These are phyloP conservation scores for Gentiana dahurica DNA, from an alignment of 257 asterid genomes.

Conservation along the genomic window DNA sequence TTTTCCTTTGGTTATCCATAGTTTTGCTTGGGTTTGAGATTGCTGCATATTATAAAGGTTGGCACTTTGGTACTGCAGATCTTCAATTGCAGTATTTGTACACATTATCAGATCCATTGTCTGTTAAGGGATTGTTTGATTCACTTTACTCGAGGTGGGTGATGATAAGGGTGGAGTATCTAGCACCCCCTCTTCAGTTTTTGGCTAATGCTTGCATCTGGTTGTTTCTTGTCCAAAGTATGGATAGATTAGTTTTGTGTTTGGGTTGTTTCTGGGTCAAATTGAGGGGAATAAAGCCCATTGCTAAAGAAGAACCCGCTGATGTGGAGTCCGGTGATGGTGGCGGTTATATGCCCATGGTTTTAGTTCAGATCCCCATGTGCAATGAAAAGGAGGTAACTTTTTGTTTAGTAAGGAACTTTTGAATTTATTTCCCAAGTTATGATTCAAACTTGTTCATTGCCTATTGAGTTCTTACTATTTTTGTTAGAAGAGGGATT, in stretches of 20 bases:
- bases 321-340: conserved; percentile 74
- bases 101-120: conserved; percentile 30
- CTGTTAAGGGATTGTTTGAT: conserved; percentile 49
- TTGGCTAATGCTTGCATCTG: conserved; percentile 67
- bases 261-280: conserved; percentile 86
- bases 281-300: conserved; percentile 47
- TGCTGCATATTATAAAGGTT: conserved; percentile 74
- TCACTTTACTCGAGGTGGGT: conserved; percentile 66
- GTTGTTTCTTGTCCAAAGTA: conserved; percentile 69
- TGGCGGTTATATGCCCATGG: conserved; percentile 82
- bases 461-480: conserved; percentile 2
- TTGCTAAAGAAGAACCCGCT: conserved; percentile 31
- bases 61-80: conserved; percentile 67
- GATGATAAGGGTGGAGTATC: conserved; percentile 67
- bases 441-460: conserved; percentile 3
- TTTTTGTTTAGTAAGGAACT: no score
- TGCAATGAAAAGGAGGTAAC: conserved; percentile 98
- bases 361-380: conserved; percentile 97
- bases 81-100: conserved; percentile 43
- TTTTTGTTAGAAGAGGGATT: conserved; percentile 2
- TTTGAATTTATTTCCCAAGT: neutral
- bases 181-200: conserved; percentile 74
- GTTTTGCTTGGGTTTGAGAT: conserved; percentile 53
- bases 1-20: conserved; percentile 46
- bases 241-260: conserved; percentile 71